Evolutionary conservation across 768 basidiomycete genomes (phyloP).

Genomic region (Suillus alpinus): DNA sequence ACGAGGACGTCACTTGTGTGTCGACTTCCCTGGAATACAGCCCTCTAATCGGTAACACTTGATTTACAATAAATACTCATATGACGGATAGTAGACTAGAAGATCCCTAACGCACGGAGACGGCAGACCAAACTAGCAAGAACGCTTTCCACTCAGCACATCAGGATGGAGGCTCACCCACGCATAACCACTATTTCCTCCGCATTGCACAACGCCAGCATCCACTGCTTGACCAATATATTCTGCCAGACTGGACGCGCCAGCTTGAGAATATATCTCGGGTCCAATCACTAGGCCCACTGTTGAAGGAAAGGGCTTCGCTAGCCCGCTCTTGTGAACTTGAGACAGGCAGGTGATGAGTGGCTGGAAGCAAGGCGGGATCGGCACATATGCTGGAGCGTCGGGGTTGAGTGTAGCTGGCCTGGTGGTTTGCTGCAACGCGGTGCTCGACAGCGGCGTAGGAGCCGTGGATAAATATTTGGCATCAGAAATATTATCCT

Average conservation of each 20-base stretch:
- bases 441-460: no score
- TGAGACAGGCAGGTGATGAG: constrained; percentile 34
- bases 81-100: background rate
- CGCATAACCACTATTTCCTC: constrained; percentile 34
- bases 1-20: constrained; percentile 57
- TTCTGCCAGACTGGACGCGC: constrained; percentile 39
- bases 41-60: constrained; percentile 16
- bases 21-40: constrained; percentile 50
- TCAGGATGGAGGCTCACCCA: constrained; percentile 26
- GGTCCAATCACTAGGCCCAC: constrained; percentile 34
- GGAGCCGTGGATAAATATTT: background rate
- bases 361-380: constrained; percentile 17
- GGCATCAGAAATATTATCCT: background rate
- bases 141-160: background rate
- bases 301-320: constrained; percentile 32
- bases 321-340: constrained; percentile 30
- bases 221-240: constrained; percentile 40
- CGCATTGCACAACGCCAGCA: constrained; percentile 38
- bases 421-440: background rate
- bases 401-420: background rate
- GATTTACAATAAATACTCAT: constrained; percentile 12
- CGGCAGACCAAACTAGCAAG: background rate
- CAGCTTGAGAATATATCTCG: constrained; percentile 37
- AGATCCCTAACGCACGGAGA: background rate
- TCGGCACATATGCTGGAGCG: no score